These are phyloP conservation scores for Xylaria sp. DNA, from an alignment of 2,329 filamentous ascomycete species.

Conservation along the genomic window DNA sequence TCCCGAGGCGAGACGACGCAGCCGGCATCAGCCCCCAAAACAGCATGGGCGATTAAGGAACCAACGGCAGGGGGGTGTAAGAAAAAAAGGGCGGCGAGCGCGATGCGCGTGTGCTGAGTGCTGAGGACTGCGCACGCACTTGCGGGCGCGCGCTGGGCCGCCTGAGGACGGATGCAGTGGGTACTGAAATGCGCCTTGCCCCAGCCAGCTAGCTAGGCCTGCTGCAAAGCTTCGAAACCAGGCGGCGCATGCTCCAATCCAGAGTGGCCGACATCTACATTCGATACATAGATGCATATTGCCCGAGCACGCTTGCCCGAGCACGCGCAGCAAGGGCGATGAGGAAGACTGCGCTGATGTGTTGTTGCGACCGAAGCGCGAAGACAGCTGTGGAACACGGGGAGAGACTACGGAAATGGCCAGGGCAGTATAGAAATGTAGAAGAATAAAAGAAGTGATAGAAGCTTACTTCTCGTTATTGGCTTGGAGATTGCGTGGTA, in stretches of 20 bases:
- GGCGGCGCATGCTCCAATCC: conserved; percentile 31
- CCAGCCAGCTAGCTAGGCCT: conserved; percentile 16
- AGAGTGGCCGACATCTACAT: conserved; percentile 23
- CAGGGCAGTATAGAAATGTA: conserved; percentile 21
- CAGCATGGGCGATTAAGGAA: conserved; percentile 19
- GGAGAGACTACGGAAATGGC: neutral
- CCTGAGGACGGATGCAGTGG: conserved; percentile 24
- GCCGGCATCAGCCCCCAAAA: conserved; percentile 40
- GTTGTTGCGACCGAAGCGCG: neutral
- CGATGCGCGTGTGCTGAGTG: conserved; percentile 26
- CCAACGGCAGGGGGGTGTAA: conserved; percentile 13
- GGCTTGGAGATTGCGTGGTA: conserved; percentile 60
- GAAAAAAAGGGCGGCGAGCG: conserved; percentile 28
- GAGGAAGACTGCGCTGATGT: neutral
- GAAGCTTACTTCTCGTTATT: conserved; percentile 68
- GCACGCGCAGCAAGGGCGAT: conserved; percentile 13
- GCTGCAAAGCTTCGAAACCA: conserved; percentile 27
- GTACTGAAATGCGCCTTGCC: conserved; percentile 38
- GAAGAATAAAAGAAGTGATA: conserved; percentile 18
- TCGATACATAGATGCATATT: neutral
- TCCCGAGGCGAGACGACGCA: conserved; percentile 47
- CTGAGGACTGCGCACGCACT: conserved; percentile 16
- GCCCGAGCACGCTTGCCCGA: conserved; percentile 1
- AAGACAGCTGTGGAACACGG: neutral
- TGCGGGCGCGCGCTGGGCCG: conserved; percentile 30